Evolutionary conservation across 768 basidiomycete species (phyloP), one percentile per base, ranked within the genome.

Genomic region (Tremella mesenterica): DNA sequence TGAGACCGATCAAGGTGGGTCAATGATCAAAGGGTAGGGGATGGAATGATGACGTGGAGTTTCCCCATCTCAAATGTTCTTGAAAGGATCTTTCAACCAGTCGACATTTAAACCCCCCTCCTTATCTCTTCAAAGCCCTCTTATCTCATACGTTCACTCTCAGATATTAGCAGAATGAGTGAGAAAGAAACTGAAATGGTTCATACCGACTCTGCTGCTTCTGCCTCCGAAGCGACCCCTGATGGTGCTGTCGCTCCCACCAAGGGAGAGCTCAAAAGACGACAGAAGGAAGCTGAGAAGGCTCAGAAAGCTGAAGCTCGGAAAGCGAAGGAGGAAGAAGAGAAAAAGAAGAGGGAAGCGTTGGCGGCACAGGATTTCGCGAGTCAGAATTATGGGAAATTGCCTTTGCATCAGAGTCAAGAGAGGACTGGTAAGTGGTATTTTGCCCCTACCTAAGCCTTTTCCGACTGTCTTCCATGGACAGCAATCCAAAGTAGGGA

Each of bases 341-440:
- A 83, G 34, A 85, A 81, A 30, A 80, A 80, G 48, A 81, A 83
- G 62, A 77, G 59, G 27, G 65, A 58, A 28, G 63, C 57, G 20
- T 56, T 48, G 25, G 59, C 57, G 21, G 45, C 57, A 34, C 33
- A 55, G 52, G 73, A 75, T 52, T 56, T 76, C 69, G 83, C 89
- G 2, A 74, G 75, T 29, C 80, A 82, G 43, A 86, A 82, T 74
- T 99, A 97, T 72, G 95, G 95, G 46, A 78, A 80, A 56, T 79
- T 91, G 14, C 88, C 92, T 31, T 76, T 97, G 41, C 85, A 96
- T 76, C 88, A 95, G 75, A 96, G 92, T 23, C 85, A 88, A 71
- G 80, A 83, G 29, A 83, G 89, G 50, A 67, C 71, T 21, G 72
- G 75, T 75, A 53, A 63, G 74, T 56, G 29, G n/a, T 48, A 6